phyloP scores from a whole-genome alignment of 2,329 filamentous ascomycete species.

The Exophiala sp. region DNA sequence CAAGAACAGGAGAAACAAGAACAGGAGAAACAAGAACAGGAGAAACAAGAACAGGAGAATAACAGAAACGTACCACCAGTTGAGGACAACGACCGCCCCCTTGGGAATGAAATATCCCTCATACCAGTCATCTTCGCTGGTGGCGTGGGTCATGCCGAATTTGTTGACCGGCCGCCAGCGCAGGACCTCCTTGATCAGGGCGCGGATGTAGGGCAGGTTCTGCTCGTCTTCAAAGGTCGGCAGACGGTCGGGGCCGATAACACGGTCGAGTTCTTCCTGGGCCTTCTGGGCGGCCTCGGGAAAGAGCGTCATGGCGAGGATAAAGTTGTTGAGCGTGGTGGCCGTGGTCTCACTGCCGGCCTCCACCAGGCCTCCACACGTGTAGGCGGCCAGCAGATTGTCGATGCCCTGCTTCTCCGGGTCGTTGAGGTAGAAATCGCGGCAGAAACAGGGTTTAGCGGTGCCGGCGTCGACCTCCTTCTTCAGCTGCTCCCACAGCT shows the following conservation, averaged over 20 bases:
- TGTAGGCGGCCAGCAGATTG: conserved; percentile 32
- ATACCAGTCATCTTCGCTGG: conserved; percentile 23
- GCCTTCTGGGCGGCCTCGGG: conserved; percentile 26
- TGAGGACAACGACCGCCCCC: conserved; percentile 39
- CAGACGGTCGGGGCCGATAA: conserved; percentile 29
- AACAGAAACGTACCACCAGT: too few species aligned
- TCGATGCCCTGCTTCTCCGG: conserved; percentile 28
- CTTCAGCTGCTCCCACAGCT: conserved; percentile 19
- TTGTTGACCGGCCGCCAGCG: conserved; percentile 41
- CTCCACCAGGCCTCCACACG: conserved; percentile 33
- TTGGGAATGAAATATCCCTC: conserved; percentile 45
- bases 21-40: too few species aligned
- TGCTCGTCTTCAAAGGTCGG: conserved; percentile 36
- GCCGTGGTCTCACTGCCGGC: conserved; percentile 33
- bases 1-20: too few species aligned
- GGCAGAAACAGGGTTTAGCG: conserved; percentile 26
- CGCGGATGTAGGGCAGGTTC: conserved; percentile 35
- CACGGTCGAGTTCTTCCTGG: conserved; percentile 35
- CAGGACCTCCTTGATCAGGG: conserved; percentile 39
- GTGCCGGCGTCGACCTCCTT: conserved; percentile 24
- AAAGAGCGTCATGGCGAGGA: conserved; percentile 31
- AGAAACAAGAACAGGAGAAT: too few species aligned
- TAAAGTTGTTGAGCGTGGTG: conserved; percentile 31
- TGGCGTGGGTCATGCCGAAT: conserved; percentile 24
- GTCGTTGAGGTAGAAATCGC: conserved; percentile 29